Conservation (phyloP, 495 filamentous ascomycete genomes). For the Penicillium crystallinum region DNA sequence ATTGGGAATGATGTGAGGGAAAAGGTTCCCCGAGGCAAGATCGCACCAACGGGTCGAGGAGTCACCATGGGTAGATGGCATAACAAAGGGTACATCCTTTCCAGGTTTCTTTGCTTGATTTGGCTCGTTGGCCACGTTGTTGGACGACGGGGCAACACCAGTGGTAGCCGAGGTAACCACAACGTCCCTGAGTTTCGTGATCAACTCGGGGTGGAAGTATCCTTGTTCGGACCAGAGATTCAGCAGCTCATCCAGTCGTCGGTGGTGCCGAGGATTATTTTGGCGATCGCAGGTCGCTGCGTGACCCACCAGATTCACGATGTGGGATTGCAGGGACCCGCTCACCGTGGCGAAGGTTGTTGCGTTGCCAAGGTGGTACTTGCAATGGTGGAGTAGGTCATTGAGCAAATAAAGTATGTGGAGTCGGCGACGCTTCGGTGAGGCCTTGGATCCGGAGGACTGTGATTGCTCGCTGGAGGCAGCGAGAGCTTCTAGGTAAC, state of each 20-base stretch:
- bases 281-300: slow-evolving; percentile 55
- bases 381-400: slow-evolving; percentile 76
- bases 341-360: slow-evolving; percentile 50
- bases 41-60: slow-evolving; percentile 72
- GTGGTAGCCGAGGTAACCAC: slow-evolving; percentile 42
- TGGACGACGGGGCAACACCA: slow-evolving; percentile 12
- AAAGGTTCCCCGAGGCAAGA: slow-evolving; percentile 75
- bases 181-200: slow-evolving; percentile 56
- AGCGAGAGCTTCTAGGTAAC: slow-evolving; percentile 68
- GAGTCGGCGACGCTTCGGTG: slow-evolving; percentile 63
- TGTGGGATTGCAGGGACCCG: slow-evolving; percentile 52
- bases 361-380: slow-evolving; percentile 48
- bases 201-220: slow-evolving; percentile 58
- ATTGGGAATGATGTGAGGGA: slow-evolving; percentile 73
- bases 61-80: slow-evolving; percentile 78
- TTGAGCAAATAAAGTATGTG: slow-evolving; percentile 79
- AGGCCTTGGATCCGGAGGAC: slow-evolving; percentile 34
- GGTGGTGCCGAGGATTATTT: slow-evolving; percentile 60
- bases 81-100: slow-evolving; percentile 57
- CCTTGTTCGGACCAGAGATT: slow-evolving; percentile 65
- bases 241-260: slow-evolving; percentile 61
- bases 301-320: slow-evolving; percentile 56
- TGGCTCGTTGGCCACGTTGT: slow-evolving; percentile 18
- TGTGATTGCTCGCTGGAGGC: slow-evolving; percentile 45
- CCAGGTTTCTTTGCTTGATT: slow-evolving; percentile 28